A percentile compares a stretch with the other conserved stretches of the same genome.
Conservation (phyloP, 2,329 filamentous ascomycete genomes). For the Grosmannia penicillata region DNA sequence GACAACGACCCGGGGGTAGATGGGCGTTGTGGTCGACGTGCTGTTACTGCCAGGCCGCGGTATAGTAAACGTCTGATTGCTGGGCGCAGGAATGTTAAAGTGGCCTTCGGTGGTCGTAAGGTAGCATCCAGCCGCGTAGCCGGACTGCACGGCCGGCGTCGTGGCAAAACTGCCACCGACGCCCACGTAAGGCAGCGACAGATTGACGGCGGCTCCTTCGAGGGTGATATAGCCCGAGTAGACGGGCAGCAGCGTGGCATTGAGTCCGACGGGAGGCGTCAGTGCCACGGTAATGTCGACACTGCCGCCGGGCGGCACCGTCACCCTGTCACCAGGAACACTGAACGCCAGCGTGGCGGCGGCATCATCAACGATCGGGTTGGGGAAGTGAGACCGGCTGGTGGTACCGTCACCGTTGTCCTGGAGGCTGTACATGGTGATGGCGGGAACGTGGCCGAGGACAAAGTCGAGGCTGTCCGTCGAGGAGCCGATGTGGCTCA, state of each 20-base stretch:
- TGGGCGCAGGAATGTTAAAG: neutral
- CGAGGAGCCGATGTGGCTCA: conserved; percentile 39
- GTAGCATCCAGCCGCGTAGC: neutral
- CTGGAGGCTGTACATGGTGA: conserved; percentile 37
- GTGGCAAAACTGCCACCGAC: conserved; percentile 22
- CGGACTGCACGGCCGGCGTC: neutral
- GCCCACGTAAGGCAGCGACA: conserved; percentile 24
- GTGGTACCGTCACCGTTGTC: conserved; percentile 16
- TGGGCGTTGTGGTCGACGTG: neutral
- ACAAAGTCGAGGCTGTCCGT: conserved; percentile 35
- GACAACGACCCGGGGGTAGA: neutral
- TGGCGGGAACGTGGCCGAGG: conserved; percentile 33
- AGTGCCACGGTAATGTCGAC: conserved; percentile 27
- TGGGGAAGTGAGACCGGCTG: conserved; percentile 7
- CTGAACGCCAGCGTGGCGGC: conserved; percentile 29
- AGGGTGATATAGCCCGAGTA: conserved; percentile 32
- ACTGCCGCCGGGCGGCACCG: conserved; percentile 19
- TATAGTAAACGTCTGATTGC: neutral
- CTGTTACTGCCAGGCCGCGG: neutral
- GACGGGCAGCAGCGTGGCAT: conserved; percentile 26
- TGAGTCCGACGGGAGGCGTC: conserved; percentile 22
- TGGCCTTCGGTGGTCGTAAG: neutral
- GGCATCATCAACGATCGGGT: conserved; percentile 15
- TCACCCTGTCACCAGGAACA: conserved; percentile 23
- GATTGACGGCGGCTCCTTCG: conserved; percentile 23